Base-by-base conservation (phyloP, 768 basidiomycete genomes). In the Boletus tomentosulus region DNA sequence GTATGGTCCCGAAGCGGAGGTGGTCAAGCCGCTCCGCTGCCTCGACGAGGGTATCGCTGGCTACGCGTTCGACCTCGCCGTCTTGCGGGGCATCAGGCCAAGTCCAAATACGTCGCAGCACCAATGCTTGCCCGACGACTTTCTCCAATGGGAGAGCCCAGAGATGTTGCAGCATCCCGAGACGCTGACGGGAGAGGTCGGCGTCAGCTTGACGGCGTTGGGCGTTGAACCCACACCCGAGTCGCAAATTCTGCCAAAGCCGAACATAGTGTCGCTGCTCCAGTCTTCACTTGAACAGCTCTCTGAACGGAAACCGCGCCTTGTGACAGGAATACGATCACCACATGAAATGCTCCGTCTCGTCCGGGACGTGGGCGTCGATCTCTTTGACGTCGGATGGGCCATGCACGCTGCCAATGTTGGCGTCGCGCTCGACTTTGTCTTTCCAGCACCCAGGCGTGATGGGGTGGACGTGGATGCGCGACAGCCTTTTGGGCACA, bases 401-500 rank as follows among this genome's bases (percentile, higher is more conserved):
- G 89, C 83, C 0, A 80, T 85, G 55, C 68, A 73, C 3, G 83
- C 85, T 0, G 88, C 88, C 1, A 77, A 82, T 48, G 58, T 81
- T 3, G 92, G 92, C 12, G 71, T 93, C 15, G 89, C 85, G 0
- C 73, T 95, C 7, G 92, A 93, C 61, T 92, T 94, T 64, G 64
- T 62, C 4, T 93, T 95, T 65, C 91, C 89, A 0, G 76, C 68
- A 7, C 59, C 61, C 0, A 55, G 58, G 9, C 27, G 38, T 27
- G 48, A 53, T 11, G 54, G 30, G 8, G 44, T 16, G 22, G 37
- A 39, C 4, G 24, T 25, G 8, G n/a, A 28, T n/a, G n/a, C 31
- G 8, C 61, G 47, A 19, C 43, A 28, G n/a, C 24, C 42, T 6
- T 59, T 92, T 8, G 92, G 89, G 0, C 83, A 88, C 58, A 92